Evolutionary conservation across 805 yeast genomes (phyloP).

Genomic region (Teunomyces kruisii): DNA sequence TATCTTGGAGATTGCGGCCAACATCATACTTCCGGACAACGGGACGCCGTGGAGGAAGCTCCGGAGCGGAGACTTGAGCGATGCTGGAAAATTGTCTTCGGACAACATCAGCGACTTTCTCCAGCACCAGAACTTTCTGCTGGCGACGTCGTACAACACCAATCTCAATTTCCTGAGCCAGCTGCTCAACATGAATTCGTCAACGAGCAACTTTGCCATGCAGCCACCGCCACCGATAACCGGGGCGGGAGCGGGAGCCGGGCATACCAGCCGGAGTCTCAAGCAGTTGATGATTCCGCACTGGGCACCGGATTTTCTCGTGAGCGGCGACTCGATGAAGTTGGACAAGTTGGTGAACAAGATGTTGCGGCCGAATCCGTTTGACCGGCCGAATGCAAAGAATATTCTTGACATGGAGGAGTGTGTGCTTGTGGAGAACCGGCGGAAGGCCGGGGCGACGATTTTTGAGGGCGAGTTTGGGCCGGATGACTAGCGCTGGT

Average conservation of each 20-base stretch:
- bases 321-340: constrained; percentile 50
- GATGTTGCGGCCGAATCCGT: constrained; percentile 88
- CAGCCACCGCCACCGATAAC: not conserved
- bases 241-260: not conserved
- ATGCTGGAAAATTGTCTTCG: constrained; percentile 80
- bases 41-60: constrained; percentile 96
- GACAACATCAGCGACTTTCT: constrained; percentile 45
- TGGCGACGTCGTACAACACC: constrained; percentile 25
- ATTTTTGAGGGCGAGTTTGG: constrained; percentile 96
- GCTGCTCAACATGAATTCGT: constrained; percentile 4
- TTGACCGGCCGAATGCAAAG: constrained; percentile 74
- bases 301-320: constrained; percentile 87
- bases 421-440: constrained; percentile 70
- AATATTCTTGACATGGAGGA: constrained; percentile 71
- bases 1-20: constrained; percentile 94
- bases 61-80: constrained; percentile 91
- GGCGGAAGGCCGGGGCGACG: constrained; percentile 89
- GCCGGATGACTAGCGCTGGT: too few relatives aligned
- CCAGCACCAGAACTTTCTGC: constrained; percentile 36
- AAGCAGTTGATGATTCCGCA: constrained; percentile 51
- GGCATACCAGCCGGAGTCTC: constrained; percentile 12
- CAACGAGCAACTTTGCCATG: not conserved
- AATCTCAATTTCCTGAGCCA: constrained; percentile 8
- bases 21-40: constrained; percentile 90
- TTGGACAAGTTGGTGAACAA: constrained; percentile 79